Conservation (phyloP, 345 rosid genomes). For the Microcos paniculata region DNA sequence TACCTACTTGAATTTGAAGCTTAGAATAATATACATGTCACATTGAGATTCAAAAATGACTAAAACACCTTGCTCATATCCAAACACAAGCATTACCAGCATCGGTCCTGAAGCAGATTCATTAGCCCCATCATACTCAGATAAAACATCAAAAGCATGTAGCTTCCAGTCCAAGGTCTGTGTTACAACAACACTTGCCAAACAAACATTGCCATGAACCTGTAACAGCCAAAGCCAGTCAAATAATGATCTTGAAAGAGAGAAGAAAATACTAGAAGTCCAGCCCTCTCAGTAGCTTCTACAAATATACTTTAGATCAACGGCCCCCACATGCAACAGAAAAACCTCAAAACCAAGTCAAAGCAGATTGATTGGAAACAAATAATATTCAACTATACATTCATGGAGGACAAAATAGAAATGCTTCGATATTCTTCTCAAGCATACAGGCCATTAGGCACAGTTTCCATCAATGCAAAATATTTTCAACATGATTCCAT, state of each 20-base stretch:
- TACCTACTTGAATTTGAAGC: slow-evolving; percentile 5
- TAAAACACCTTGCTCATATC: slow-evolving; percentile 12
- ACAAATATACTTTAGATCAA: not conserved
- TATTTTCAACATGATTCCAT: slow-evolving; percentile 1
- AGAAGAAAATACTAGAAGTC: not conserved
- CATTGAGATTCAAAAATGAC: not conserved
- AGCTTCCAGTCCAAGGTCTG: slow-evolving; percentile 99
- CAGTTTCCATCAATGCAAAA: not conserved
- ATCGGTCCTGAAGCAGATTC: slow-evolving; percentile 82
- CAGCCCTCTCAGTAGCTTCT: not conserved
- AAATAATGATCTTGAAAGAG: slow-evolving; percentile 15
- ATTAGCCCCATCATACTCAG: slow-evolving; percentile 90
- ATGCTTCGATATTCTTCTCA: slow-evolving; percentile 3
- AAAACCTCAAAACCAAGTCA: slow-evolving; percentile 6
- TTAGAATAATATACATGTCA: not conserved
- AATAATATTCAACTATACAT: not conserved
- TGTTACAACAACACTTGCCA: slow-evolving; percentile 93
- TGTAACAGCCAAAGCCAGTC: slow-evolving; percentile 29
- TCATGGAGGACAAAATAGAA: not conserved
- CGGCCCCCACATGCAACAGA: not conserved
- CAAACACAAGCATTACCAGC: slow-evolving; percentile 73
- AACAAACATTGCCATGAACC: slow-evolving; percentile 97
- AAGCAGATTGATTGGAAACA: not conserved
- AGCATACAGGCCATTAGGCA: not conserved
- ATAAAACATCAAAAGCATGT: slow-evolving; percentile 95